Evolutionary conservation across 2,329 filamentous ascomycete genomes (phyloP).

Genomic region (Exserohilum rostratum): DNA sequence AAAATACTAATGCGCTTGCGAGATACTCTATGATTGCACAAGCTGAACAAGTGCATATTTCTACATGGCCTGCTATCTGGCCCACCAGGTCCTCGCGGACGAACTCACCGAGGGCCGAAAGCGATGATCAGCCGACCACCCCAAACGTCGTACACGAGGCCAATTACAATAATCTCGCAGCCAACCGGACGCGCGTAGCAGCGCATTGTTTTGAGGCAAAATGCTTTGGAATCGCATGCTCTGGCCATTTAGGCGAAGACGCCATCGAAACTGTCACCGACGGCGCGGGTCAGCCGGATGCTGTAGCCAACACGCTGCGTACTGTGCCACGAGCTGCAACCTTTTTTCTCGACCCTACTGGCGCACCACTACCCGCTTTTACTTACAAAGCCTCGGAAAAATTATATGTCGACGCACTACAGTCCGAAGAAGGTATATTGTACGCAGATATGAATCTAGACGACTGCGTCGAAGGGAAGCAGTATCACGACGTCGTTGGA

Average conservation of each 20-base stretch:
- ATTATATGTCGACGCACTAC: slow-evolving; percentile 47
- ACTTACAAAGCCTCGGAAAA: slow-evolving; percentile 36
- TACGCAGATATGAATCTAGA: slow-evolving; percentile 60
- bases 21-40: slow-evolving; percentile 60
- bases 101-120: background rate
- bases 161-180: slow-evolving; percentile 62
- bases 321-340: slow-evolving; percentile 53
- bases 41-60: slow-evolving; percentile 62
- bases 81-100: slow-evolving; percentile 50
- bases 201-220: slow-evolving; percentile 66
- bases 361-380: slow-evolving; percentile 50
- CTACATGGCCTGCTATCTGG: slow-evolving; percentile 63
- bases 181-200: slow-evolving; percentile 59
- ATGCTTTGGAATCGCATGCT: slow-evolving; percentile 60
- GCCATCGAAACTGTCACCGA: slow-evolving; percentile 46
- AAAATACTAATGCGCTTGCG: slow-evolving; percentile 64
- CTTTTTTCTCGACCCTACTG: slow-evolving; percentile 60
- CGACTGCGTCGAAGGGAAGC: slow-evolving; percentile 61
- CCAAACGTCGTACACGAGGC: background rate
- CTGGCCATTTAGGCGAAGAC: slow-evolving; percentile 51
- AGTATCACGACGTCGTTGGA: slow-evolving; percentile 63
- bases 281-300: slow-evolving; percentile 35
- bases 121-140: background rate
- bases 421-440: slow-evolving; percentile 56
- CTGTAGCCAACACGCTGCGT: slow-evolving; percentile 44